Evolutionary conservation across 2,329 filamentous ascomycete genomes (phyloP).

Genomic region (Verticillium nubilum): DNA sequence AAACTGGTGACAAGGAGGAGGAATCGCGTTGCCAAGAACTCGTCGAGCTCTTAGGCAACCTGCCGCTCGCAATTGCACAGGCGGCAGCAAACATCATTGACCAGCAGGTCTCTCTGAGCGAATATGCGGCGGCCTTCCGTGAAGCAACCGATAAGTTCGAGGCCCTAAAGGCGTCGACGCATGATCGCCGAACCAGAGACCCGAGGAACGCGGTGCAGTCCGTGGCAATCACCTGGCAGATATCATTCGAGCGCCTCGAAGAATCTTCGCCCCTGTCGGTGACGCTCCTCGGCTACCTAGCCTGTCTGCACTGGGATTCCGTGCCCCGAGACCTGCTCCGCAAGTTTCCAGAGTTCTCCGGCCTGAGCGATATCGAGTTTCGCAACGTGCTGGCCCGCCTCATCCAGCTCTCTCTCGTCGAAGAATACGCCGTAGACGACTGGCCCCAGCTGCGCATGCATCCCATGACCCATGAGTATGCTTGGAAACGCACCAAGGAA

Average conservation of each 20-base stretch:
- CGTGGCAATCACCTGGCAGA: slow-evolving; percentile 26
- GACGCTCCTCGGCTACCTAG: neutral
- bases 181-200: slow-evolving; percentile 15
- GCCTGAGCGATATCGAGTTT: neutral
- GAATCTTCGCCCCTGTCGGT: neutral
- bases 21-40: neutral
- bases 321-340: neutral
- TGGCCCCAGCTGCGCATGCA: neutral
- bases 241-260: slow-evolving; percentile 28
- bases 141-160: slow-evolving; percentile 22
- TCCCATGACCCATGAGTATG: neutral
- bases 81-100: slow-evolving; percentile 30
- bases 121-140: slow-evolving; percentile 23
- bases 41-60: slow-evolving; percentile 25
- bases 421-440: neutral
- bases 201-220: slow-evolving; percentile 17
- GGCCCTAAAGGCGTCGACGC: slow-evolving; percentile 17
- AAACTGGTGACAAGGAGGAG: neutral
- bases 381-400: neutral
- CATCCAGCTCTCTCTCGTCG: neutral
- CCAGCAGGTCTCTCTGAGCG: slow-evolving; percentile 13
- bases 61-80: slow-evolving; percentile 34
- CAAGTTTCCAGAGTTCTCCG: neutral
- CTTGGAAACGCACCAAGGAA: neutral
- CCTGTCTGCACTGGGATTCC: neutral